phyloP scores from a whole-genome alignment of 2,329 filamentous ascomycete species.

The Paecilomyces variotii region DNA sequence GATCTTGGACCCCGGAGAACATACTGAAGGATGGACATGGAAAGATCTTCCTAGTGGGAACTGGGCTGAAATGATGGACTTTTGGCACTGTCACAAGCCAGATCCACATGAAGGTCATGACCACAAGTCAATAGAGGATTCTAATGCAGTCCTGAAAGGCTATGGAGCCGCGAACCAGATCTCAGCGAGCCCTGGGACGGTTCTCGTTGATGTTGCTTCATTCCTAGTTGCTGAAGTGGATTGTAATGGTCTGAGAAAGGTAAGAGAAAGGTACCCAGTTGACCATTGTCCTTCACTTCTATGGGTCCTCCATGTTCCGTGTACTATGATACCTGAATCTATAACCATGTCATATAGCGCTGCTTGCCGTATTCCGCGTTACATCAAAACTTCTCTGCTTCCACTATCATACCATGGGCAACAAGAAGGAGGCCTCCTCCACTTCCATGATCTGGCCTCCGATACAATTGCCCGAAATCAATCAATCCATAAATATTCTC shows the following conservation, averaged over 20 bases:
- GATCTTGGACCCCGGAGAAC: conserved; percentile 17
- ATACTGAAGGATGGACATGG: conserved; percentile 50
- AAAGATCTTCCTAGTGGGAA: conserved; percentile 93
- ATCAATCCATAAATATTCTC: conserved; percentile 13
- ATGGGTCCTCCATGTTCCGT: conserved; percentile 2
- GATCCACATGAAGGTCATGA: conserved; percentile 40
- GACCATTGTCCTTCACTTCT: neutral
- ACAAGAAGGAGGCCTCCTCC: conserved; percentile 49
- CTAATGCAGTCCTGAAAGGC: conserved; percentile 48
- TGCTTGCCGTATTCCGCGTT: neutral
- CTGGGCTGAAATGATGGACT: conserved; percentile 99
- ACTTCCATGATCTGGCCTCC: conserved; percentile 42
- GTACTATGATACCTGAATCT: neutral
- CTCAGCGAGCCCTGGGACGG: conserved; percentile 55
- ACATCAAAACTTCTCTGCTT: neutral
- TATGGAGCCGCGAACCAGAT: conserved; percentile 79
- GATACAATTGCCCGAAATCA: conserved; percentile 53
- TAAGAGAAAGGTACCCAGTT: conserved; percentile 21
- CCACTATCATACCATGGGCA: conserved; percentile 29
- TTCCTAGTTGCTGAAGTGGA: conserved; percentile 65
- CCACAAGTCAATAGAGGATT: conserved; percentile 28
- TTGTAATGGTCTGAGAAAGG: conserved; percentile 42
- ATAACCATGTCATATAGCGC: neutral
- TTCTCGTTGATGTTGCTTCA: conserved; percentile 72
- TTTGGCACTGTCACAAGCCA: conserved; percentile 99